These are phyloP conservation scores for Buxus sempervirens DNA, from an alignment of 164 flowering plant species.

Conservation along the genomic window DNA sequence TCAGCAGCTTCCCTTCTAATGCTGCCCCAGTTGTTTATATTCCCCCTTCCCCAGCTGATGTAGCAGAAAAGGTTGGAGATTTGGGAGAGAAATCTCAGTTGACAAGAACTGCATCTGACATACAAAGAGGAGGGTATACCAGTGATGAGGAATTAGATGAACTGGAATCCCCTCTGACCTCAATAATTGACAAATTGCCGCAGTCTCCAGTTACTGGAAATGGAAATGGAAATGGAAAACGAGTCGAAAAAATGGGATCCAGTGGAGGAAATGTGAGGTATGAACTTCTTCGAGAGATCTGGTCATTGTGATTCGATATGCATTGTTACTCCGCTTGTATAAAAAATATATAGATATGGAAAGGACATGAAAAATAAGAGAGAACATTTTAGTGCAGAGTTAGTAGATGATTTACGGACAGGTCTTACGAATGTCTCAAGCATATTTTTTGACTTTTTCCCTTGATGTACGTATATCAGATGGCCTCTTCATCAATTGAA, in stretches of 20 bases:
- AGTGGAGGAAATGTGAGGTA: slow-evolving; percentile 50
- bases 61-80: slow-evolving; percentile 73
- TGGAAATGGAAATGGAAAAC: slow-evolving; percentile 28
- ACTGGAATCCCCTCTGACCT: slow-evolving; percentile 62
- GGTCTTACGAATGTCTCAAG: not conserved
- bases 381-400: not conserved
- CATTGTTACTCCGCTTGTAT: not conserved
- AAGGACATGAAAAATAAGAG: not conserved
- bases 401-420: not conserved
- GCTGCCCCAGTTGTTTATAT: slow-evolving; percentile 64
- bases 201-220: slow-evolving; percentile 30
- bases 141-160: slow-evolving; percentile 96
- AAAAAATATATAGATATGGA: not conserved
- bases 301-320: slow-evolving; percentile 35
- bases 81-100: slow-evolving; percentile 44
- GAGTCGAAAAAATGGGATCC: slow-evolving; percentile 10
- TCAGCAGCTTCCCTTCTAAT: slow-evolving; percentile 62
- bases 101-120: slow-evolving; percentile 54
- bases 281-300: slow-evolving; percentile 78
- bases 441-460: too few relatives aligned
- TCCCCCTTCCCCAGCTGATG: slow-evolving; percentile 57
- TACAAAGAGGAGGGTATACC: slow-evolving; percentile 87
- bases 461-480: too few relatives aligned
- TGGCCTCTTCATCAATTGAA: too few relatives aligned
- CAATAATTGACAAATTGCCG: slow-evolving; percentile 46